Conservation (phyloP, 73 alveolate species). For the Paramecium octaurelia region DNA sequence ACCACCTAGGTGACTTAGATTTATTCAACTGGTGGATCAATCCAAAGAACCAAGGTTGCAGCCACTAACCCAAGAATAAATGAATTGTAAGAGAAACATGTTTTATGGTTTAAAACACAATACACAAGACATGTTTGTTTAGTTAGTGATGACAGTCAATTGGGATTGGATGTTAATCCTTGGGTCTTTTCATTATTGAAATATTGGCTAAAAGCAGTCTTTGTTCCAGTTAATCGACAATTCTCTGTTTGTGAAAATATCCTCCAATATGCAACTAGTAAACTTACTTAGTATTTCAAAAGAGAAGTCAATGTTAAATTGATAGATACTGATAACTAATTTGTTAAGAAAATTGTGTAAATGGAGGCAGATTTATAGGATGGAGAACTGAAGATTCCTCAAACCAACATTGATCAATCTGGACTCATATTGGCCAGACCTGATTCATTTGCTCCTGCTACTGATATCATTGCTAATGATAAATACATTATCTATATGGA, state of each 20-base stretch:
- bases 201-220: slow-evolving; percentile 52
- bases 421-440: slow-evolving; percentile 52
- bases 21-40: slow-evolving; percentile 45
- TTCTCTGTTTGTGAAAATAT: slow-evolving; percentile 36
- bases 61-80: neutral
- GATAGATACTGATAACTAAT: neutral
- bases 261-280: slow-evolving; percentile 3
- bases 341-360: neutral
- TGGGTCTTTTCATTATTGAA: slow-evolving; percentile 34
- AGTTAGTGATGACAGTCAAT: slow-evolving; percentile 13
- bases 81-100: slow-evolving; percentile 46
- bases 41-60: slow-evolving; percentile 33
- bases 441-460: slow-evolving; percentile 53
- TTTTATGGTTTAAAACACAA: slow-evolving; percentile 57
- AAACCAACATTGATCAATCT: neutral
- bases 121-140: slow-evolving; percentile 60
- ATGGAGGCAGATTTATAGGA: slow-evolving; percentile 12
- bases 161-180: slow-evolving; percentile 43
- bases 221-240: slow-evolving; percentile 21
- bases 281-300: slow-evolving; percentile 13
- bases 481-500: slow-evolving; percentile 47
- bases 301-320: slow-evolving; percentile 13
- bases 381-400: neutral
- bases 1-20: slow-evolving; percentile 8
- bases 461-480: slow-evolving; percentile 49